Evolutionary conservation across 1,284 basidiomycete species (phyloP).

Genomic region (Pseudozyma thailandica): DNA sequence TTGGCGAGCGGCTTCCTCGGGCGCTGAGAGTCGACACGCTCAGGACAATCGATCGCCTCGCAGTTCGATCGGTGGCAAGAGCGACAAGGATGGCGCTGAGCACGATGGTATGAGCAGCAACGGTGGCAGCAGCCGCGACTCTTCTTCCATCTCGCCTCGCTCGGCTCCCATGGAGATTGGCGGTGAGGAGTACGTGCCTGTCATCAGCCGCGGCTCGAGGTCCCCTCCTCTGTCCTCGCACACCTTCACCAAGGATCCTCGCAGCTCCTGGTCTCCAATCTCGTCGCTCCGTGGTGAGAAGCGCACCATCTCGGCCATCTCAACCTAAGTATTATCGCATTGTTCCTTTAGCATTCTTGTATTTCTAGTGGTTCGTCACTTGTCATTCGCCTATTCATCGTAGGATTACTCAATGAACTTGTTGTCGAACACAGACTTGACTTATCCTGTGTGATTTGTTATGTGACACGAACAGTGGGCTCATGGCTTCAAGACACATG

Average conservation of each 20-base stretch:
- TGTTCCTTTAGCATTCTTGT: constrained; percentile 1
- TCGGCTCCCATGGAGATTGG: constrained; percentile 32
- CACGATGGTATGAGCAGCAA: constrained; percentile 32
- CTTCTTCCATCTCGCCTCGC: constrained; percentile 31
- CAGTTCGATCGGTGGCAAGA: constrained; percentile 37
- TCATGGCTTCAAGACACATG: too few species aligned
- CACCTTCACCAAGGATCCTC: constrained; percentile 31
- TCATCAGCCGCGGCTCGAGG: constrained; percentile 22
- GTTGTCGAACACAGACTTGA: constrained; percentile 2
- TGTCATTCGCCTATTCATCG: neutral
- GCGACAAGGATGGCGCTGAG: constrained; percentile 24
- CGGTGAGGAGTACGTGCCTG: constrained; percentile 25
- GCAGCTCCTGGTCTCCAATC: constrained; percentile 41
- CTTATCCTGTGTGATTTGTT: neutral
- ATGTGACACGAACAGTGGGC: neutral
- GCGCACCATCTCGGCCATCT: constrained; percentile 26
- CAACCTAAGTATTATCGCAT: constrained; percentile 9
- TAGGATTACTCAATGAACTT: constrained; percentile 1
- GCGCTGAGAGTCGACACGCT: constrained; percentile 5
- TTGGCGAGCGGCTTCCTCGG: constrained; percentile 20
- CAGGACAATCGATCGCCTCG: constrained; percentile 29
- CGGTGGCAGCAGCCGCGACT: constrained; percentile 37
- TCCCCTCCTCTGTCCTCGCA: constrained; percentile 22
- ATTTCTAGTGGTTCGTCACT: too few species aligned
- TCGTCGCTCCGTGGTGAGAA: constrained; percentile 42